Evolutionary conservation across 345 rosid genomes (phyloP).

Genomic region (Sonneratia caseolaris): DNA sequence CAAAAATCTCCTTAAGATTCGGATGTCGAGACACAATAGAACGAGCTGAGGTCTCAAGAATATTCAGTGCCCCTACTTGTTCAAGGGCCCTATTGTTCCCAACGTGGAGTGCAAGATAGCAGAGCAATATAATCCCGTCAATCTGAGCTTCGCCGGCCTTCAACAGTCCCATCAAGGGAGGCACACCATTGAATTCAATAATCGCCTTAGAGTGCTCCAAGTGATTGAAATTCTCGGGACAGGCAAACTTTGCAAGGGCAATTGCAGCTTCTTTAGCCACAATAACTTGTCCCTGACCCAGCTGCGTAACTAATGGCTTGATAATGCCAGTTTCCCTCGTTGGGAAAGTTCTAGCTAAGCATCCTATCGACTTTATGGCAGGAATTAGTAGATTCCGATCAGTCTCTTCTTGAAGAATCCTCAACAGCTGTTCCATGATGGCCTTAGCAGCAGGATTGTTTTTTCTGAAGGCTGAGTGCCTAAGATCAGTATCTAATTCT

Average conservation of each 20-base stretch:
- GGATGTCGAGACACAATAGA: constrained; percentile 33
- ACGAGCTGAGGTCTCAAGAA: constrained; percentile 39
- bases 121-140: constrained; percentile 32
- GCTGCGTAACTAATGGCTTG: constrained; percentile 32
- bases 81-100: constrained; percentile 53
- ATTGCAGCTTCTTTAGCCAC: constrained; percentile 43
- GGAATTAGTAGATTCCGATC: constrained; percentile 25
- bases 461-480: constrained; percentile 47
- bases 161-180: constrained; percentile 30
- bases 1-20: constrained; percentile 36
- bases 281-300: constrained; percentile 18
- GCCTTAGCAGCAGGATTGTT: constrained; percentile 59
- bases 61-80: constrained; percentile 39
- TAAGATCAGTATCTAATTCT: constrained; percentile 37
- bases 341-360: constrained; percentile 49
- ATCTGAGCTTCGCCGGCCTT: constrained; percentile 19
- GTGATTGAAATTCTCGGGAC: constrained; percentile 42
- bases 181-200: constrained; percentile 45
- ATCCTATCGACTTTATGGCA: constrained; percentile 42
- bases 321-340: constrained; percentile 42
- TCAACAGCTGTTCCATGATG: constrained; percentile 44
- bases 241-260: constrained; percentile 46
- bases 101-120: constrained; percentile 42
- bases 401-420: constrained; percentile 32
- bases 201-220: constrained; percentile 43